Conservation (phyloP, 1,139 yeast species). For the Pichia sp. region DNA sequence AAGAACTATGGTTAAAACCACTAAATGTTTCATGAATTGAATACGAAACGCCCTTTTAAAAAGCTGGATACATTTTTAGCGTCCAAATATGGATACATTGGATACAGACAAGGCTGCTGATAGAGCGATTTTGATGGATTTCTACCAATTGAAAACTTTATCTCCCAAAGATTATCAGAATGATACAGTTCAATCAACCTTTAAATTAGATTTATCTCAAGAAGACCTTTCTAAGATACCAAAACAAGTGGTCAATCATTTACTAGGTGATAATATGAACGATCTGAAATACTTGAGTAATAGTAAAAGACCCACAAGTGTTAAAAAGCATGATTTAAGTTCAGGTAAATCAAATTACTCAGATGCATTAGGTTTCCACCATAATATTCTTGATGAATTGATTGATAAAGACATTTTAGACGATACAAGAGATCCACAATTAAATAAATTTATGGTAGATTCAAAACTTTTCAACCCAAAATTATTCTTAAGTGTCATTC, state of each 20-base stretch:
- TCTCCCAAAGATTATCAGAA: slow-evolving; percentile 35
- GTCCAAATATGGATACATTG: background rate
- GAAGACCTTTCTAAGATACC: slow-evolving; percentile 29
- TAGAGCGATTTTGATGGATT: slow-evolving; percentile 29
- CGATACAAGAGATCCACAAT: slow-evolving; percentile 35
- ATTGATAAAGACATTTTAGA: slow-evolving; percentile 34
- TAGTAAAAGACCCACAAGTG: slow-evolving; percentile 8
- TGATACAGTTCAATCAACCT: slow-evolving; percentile 28
- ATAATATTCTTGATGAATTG: slow-evolving; percentile 41
- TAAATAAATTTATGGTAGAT: slow-evolving; percentile 56
- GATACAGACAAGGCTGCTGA: slow-evolving; percentile 18
- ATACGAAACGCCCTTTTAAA: no score
- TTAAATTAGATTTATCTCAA: slow-evolving; percentile 21
- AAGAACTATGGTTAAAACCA: background rate
- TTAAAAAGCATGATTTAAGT: slow-evolving; percentile 16
- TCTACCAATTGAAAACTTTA: slow-evolving; percentile 37
- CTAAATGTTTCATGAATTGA: background rate
- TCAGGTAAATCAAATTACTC: slow-evolving; percentile 10
- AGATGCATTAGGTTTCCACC: slow-evolving; percentile 54
- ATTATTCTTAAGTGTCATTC: slow-evolving; percentile 62
- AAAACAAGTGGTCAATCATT: slow-evolving; percentile 32
- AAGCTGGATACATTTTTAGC: background rate
- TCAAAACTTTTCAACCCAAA: slow-evolving; percentile 70
- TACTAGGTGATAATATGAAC: slow-evolving; percentile 27
- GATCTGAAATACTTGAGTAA: slow-evolving; percentile 15